Evolutionary conservation across 2,329 filamentous ascomycete species (phyloP), one percentile per base, ranked within the genome.

Genomic region (Pezicula neosporulosa): DNA sequence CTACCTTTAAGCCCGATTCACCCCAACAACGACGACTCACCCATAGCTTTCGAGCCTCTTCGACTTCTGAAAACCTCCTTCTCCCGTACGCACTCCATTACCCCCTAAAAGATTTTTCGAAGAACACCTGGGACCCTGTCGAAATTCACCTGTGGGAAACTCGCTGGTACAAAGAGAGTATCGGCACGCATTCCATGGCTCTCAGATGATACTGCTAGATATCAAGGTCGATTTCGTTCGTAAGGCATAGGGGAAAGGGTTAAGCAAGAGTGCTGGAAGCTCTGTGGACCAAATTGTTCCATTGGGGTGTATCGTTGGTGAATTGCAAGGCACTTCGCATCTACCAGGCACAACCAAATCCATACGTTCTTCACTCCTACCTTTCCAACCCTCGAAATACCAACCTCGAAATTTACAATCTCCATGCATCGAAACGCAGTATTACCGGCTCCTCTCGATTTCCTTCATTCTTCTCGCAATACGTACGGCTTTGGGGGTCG

Each of bases 401-500:
- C 8, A 13, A 7, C n/a, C 33, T 41, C 39, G 21, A 21, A 30
- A 24, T 39, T 35, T 33, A 38, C 38, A 30, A 47, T 54, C 60
- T 57, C 57, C 60, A 67, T 67, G 65, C 59, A 66, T 67, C 65
- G 58, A 64, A 64, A 58, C 55, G 55, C 59, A 53, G 54, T 51
- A 51, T 56, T 57, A 55, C 60, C 61, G 45, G 56, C 58, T 52
- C 58, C 61, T 56, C 60, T 66, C 51, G 58, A 65, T 59, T 63
- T 63, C 48, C 56, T 50, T 56, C 44, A 60, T 27, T 56, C 60
- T 43, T 53, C 59, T 35, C 53, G 28, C 52, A 55, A 37, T 53
- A 55, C 28, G 9, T 56, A 50, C 49, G 52, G 53, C 35, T 52
- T 58, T 37, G 59, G 62, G 46, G 51, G 58, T 30, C 49, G 56